phyloP scores from a whole-genome alignment of 2,329 filamentous ascomycete genomes.

The Calonectria hawksworthii region DNA sequence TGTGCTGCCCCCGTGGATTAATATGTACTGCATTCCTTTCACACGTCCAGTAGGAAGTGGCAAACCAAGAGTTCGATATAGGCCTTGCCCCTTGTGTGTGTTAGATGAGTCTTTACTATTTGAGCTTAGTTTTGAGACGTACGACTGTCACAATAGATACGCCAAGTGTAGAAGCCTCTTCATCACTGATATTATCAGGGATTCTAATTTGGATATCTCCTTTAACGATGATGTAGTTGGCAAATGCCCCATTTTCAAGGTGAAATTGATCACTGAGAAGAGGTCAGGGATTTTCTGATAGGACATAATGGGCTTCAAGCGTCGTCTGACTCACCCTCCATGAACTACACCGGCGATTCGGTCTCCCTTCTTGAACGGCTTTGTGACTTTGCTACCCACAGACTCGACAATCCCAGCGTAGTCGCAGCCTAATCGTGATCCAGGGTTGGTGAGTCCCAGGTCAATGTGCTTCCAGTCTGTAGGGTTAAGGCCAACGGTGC shows the following conservation, averaged over 20 bases:
- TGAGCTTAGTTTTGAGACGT: not conserved
- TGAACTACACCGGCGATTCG: not conserved
- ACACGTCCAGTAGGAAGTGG: not conserved
- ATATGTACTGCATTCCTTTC: not conserved
- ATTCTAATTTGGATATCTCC: not conserved
- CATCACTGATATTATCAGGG: not conserved
- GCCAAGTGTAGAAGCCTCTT: not conserved
- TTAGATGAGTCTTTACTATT: not conserved
- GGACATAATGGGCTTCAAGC: not conserved
- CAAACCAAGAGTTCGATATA: not conserved
- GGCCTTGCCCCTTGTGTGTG: not conserved
- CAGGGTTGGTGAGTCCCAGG: not conserved
- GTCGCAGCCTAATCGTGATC: not conserved
- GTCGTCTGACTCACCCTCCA: not conserved
- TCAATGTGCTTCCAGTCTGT: not conserved
- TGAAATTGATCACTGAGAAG: not conserved
- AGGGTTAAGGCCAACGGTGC: not conserved
- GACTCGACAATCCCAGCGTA: not conserved
- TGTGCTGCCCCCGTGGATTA: not conserved
- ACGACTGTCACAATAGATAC: not conserved
- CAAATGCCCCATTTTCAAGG: not conserved
- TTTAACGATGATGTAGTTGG: not conserved
- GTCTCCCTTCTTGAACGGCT: not conserved
- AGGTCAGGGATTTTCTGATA: not conserved
- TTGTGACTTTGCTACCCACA: not conserved